Evolutionary conservation across 768 basidiomycete genomes (phyloP).

Genomic region (Russula lepida): DNA sequence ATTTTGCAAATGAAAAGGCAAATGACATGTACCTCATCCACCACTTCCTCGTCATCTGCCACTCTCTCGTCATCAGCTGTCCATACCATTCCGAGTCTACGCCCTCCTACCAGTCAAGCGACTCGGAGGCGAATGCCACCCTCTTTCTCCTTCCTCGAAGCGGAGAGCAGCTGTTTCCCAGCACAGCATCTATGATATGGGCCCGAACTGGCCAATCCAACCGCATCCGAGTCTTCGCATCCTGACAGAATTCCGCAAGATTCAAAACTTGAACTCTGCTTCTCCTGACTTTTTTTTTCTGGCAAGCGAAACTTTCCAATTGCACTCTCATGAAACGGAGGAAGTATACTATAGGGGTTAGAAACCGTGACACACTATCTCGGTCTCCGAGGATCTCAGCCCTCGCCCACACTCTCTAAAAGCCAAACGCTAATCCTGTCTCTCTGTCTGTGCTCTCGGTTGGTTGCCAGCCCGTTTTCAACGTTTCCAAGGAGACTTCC

Average conservation of each 20-base stretch:
- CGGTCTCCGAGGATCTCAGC: not conserved
- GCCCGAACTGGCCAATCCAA: not conserved
- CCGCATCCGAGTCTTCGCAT: not conserved
- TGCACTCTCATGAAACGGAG: not conserved
- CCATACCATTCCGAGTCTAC: not conserved
- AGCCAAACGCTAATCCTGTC: not conserved
- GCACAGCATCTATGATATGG: not conserved
- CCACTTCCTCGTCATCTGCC: too few species aligned
- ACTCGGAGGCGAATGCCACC: not conserved
- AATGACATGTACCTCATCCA: slow-evolving; percentile 38
- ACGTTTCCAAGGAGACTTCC: not conserved
- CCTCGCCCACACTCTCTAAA: not conserved
- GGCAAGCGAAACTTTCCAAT: not conserved
- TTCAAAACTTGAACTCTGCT: not conserved
- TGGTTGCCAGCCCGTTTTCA: not conserved
- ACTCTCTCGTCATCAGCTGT: too few species aligned
- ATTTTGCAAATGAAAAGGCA: slow-evolving; percentile 33
- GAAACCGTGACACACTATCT: not conserved
- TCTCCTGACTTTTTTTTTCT: not conserved
- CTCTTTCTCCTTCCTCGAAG: not conserved
- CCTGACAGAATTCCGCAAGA: not conserved
- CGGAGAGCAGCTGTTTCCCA: not conserved
- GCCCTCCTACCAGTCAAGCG: not conserved
- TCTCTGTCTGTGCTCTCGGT: too few species aligned
- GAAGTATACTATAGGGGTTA: too few species aligned